Evolutionary conservation across 192 early-diverging fungal genomes (phyloP).

Genomic region (Dimargaris verticillata): DNA sequence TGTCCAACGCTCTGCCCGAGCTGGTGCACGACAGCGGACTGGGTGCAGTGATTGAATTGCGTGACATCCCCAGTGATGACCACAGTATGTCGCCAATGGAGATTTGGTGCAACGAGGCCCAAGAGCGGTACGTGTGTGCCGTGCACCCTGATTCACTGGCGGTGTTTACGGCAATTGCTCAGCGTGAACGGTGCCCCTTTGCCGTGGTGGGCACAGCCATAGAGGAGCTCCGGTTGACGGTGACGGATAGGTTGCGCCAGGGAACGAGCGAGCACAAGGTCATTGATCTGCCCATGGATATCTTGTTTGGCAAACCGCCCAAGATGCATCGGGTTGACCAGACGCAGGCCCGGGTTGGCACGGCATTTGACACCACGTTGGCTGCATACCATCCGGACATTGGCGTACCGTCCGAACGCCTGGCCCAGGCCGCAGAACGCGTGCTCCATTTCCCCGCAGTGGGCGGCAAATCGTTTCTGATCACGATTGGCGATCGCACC

Average conservation of each 20-base stretch:
- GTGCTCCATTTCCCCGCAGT: slow-evolving; percentile 78
- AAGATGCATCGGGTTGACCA: slow-evolving; percentile 71
- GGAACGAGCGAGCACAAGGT: slow-evolving; percentile 29
- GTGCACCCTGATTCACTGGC: slow-evolving; percentile 49
- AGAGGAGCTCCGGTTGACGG: slow-evolving; percentile 57
- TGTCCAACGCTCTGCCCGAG: slow-evolving; percentile 96
- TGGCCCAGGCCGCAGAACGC: slow-evolving; percentile 50
- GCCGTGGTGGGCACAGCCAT: slow-evolving; percentile 83
- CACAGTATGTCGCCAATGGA: slow-evolving; percentile 97
- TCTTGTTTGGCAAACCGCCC: slow-evolving; percentile 93
- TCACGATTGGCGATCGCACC: slow-evolving; percentile 95
- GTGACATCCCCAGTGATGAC: slow-evolving; percentile 82
- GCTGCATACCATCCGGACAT: slow-evolving; percentile 26
- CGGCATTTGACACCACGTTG: slow-evolving; percentile 40
- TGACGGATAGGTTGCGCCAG: slow-evolving; percentile 53
- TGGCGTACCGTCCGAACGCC: slow-evolving; percentile 15
- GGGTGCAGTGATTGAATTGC: slow-evolving; percentile 81
- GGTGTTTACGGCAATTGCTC: slow-evolving; percentile 57
- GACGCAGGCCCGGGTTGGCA: slow-evolving; percentile 30
- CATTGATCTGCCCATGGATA: slow-evolving; percentile 93
- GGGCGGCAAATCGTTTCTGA: slow-evolving; percentile 85
- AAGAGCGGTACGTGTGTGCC: slow-evolving; percentile 97
- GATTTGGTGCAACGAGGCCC: slow-evolving; percentile 99
- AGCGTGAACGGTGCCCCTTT: slow-evolving; percentile 81
- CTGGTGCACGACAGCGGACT: slow-evolving; percentile 89